Evolutionary conservation across 257 asterid species (phyloP).

Genomic region (Ligustrum vulgare): DNA sequence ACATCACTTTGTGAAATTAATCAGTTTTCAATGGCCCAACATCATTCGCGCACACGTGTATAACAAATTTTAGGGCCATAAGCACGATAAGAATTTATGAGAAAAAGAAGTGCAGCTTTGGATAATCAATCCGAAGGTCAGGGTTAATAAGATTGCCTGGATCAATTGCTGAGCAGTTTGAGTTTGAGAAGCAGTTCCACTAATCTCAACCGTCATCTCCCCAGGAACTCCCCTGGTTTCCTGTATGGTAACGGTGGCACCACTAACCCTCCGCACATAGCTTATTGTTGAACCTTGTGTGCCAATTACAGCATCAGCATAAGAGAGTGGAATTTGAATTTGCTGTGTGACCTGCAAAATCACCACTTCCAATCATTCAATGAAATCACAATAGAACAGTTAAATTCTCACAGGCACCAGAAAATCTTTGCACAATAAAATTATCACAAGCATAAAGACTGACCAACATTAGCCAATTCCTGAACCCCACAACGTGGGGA

Average conservation of each 20-base stretch:
- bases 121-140: neutral
- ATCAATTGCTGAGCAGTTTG: slow-evolving; percentile 94
- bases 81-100: neutral
- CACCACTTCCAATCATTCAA: slow-evolving; percentile 22
- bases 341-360: slow-evolving; percentile 68
- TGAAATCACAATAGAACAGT: neutral
- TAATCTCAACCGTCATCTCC: slow-evolving; percentile 96
- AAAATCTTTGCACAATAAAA: neutral
- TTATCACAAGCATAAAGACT: neutral
- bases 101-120: neutral
- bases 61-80: neutral
- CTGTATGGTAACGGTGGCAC: slow-evolving; percentile 93
- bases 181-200: slow-evolving; percentile 91
- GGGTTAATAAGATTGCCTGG: slow-evolving; percentile 53
- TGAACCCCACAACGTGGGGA: slow-evolving; percentile 4
- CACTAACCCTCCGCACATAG: slow-evolving; percentile 88
- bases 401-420: no score
- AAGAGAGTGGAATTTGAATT: slow-evolving; percentile 81
- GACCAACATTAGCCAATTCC: neutral
- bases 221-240: slow-evolving; percentile 91
- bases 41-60: neutral
- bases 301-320: slow-evolving; percentile 98
- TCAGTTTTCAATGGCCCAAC: neutral
- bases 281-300: slow-evolving; percentile 89
- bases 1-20: neutral